Base-by-base conservation (phyloP, 768 basidiomycete species). In the Rossbeevera mucosa region DNA sequence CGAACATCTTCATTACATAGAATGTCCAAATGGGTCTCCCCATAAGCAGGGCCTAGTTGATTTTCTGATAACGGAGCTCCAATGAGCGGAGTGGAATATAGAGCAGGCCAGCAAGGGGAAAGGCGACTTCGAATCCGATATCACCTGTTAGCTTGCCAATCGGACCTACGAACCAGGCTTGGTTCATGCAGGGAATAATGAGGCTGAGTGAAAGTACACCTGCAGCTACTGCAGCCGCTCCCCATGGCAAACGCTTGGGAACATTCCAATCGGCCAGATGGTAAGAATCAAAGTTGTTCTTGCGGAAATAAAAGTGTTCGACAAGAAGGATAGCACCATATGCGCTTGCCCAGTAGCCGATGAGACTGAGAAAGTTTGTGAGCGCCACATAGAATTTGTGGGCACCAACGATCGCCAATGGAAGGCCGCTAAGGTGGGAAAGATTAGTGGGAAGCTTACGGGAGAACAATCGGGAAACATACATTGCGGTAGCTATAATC, bases 101-200 rank as follows among this genome's bases (percentile, higher is more conserved):
- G 31, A 79, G 57, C 31, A 79, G 16, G 12, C 64, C 71, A 0
- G 79, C 75, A 7, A 76, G 66, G 5, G 68, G 63, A 48, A 84
- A 80, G 0, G 84, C 84, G 14, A 82, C 66, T 53, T 86, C 74
- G 33, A 91, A 78, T 3, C 85, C 88, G 48, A 91, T 81, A 65
- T 91, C 88, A 3, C 88, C 88, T 11, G 83, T 74, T 7, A 61
- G 70, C 30, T 63, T 58, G 3, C 86, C 87, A 18, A 90, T 81
- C 0, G 86, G 87, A 1, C 88, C 88, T 3, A 71, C 67, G 61
- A 80, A 90, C 80, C 82, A 89, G 13, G 73, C 78, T 60, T 91
- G 86, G 52, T 78, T 71, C 81, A 91, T 91, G 46, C 74, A 80
- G 5, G 85, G 81, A 5, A 89, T 70, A 21, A 83, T 69, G 20